Percentiles rank a stretch among this genome's conserved stretches.
phyloP scores from a whole-genome alignment of 805 yeast species.

The Lipomyces chichibuensis region DNA sequence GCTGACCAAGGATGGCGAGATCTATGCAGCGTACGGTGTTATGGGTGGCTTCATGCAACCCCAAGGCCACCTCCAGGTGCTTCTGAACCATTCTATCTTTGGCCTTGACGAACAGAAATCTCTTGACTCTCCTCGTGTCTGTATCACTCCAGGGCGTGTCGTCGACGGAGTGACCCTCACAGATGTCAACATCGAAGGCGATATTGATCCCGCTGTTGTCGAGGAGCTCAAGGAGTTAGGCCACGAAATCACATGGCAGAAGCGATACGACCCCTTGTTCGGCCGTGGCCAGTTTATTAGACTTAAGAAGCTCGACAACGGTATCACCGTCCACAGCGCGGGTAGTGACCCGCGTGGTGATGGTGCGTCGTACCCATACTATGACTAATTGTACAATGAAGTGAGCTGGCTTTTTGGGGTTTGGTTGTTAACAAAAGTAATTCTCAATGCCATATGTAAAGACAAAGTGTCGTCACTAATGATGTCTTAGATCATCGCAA shows the following conservation, averaged over 20 bases:
- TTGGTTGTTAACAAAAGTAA: not conserved
- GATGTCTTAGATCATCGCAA: not conserved
- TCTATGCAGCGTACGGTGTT: conserved; percentile 76
- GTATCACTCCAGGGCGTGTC: conserved; percentile 68
- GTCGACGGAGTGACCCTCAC: conserved; percentile 59
- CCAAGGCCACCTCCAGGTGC: conserved; percentile 80
- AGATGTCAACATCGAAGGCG: conserved; percentile 66
- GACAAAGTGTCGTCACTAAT: not conserved
- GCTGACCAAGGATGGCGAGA: conserved; percentile 59
- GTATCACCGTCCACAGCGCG: conserved; percentile 58
- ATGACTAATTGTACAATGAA: conserved; percentile 11
- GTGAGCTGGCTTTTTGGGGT: not conserved
- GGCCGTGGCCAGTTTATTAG: conserved; percentile 71
- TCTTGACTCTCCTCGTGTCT: conserved; percentile 73
- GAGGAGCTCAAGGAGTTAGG: conserved; percentile 56
- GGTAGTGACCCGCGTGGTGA: conserved; percentile 87
- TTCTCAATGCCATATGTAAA: not conserved
- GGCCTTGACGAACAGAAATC: conserved; percentile 72
- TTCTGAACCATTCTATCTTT: conserved; percentile 63
- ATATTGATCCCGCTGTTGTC: conserved; percentile 54
- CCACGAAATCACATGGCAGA: conserved; percentile 53
- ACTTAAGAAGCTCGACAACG: conserved; percentile 44
- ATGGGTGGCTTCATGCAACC: conserved; percentile 92
- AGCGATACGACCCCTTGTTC: conserved; percentile 37
- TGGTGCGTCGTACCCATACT: conserved; percentile 59